Base-by-base conservation (phyloP, 2,329 filamentous ascomycete species). In the Colletotrichum lindemuthianum region DNA sequence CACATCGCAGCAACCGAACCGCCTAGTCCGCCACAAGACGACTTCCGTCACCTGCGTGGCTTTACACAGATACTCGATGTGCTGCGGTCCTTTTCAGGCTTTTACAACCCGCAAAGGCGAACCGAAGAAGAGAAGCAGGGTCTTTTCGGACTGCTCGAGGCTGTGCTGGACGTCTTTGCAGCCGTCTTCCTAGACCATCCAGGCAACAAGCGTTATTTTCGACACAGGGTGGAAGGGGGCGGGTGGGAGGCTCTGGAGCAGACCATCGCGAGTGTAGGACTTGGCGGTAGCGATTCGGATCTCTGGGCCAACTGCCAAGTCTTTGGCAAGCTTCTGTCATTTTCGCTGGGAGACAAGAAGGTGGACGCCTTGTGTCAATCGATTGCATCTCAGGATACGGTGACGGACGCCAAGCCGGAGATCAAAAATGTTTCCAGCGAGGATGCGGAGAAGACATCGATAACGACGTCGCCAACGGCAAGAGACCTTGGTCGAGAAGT, bases 181-280 rank as follows among this genome's bases (percentile, higher is more conserved):
- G 90, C 90, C 51, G 88, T 89, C 12, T 85, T 99, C 69, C 86
- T 88, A 58, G 88, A 88, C 49, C 93, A 98, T 76, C 84, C 90
- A 50, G 95, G 94, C 16, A 99, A 98, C 77, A 87, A 90, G 72
- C 88, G 92, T 70, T 97, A 95, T 79, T 98, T 98, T 75, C 86
- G 88, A 63, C 89, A 88, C 69, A 85, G 88, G 69, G 88, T 96
- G 36, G 86, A 92, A 63, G 89, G 87, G 24, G 91, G 90, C 60
- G 93, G 95, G 4, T 97, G 93, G 90, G 84, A 88, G 68, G 86
- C 88, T 8, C 76, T 97, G 59, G 90, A 96, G 72, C 87, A 92
- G 72, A 87, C 86, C 6, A 85, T 94, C 78, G 86, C 86, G 67
- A 88, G 87, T 74, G 88, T 89, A 75, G 87, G 90, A 39, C 78